Percentiles rank a stretch among this genome's conserved stretches.
phyloP scores from a whole-genome alignment of 306 rosid genomes.

The Hippophae tibetana region DNA sequence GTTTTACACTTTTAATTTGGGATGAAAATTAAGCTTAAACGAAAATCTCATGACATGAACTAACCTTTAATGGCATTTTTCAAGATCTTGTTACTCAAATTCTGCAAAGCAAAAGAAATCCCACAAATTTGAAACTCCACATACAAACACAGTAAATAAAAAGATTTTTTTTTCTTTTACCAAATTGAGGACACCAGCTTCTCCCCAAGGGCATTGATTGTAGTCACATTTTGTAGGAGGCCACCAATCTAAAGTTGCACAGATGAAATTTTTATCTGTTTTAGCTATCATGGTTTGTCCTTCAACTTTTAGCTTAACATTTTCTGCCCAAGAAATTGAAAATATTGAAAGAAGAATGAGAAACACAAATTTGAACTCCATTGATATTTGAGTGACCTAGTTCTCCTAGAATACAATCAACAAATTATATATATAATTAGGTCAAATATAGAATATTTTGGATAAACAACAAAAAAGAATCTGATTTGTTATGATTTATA shows the following conservation, averaged over 20 bases:
- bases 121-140: not conserved
- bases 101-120: conserved; percentile 21
- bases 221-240: conserved; percentile 45
- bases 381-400: not conserved
- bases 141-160: not conserved
- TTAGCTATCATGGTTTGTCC: conserved; percentile 29
- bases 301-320: conserved; percentile 24
- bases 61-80: conserved; percentile 42
- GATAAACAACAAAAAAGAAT: no score
- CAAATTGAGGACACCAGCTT: conserved; percentile 35
- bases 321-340: conserved; percentile 18
- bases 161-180: conserved; percentile 7
- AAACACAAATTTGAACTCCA: conserved; percentile 17
- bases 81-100: conserved; percentile 33
- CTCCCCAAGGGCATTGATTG: conserved; percentile 40
- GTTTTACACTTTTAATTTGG: not conserved
- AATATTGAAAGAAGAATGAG: conserved; percentile 4
- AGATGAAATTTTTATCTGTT: conserved; percentile 40
- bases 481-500: no score
- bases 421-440: no score
- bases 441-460: no score
- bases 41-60: not conserved
- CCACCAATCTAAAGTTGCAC: conserved; percentile 69
- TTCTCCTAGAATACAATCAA: no score
- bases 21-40: not conserved